Conservation (phyloP, 2,329 filamentous ascomycete genomes). For the Cryphonectria carpinicola region DNA sequence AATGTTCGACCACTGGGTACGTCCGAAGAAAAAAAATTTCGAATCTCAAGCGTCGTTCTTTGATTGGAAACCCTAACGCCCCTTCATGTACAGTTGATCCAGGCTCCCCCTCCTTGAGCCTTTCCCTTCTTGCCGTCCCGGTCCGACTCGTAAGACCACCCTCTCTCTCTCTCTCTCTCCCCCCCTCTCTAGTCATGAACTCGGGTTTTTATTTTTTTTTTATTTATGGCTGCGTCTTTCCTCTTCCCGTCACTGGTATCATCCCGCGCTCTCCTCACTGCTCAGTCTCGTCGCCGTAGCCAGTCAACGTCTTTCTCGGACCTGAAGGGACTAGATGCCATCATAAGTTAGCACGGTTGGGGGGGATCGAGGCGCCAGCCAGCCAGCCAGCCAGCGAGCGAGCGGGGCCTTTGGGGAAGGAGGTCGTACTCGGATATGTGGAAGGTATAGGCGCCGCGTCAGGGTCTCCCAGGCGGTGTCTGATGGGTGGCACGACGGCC, state of each 20-base stretch:
- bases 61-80: conserved; percentile 30
- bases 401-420: not conserved
- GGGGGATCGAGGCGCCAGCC: too few relatives aligned
- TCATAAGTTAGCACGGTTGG: conserved; percentile 5
- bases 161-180: too few relatives aligned
- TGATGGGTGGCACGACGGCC: conserved; percentile 72
- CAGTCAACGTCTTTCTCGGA: conserved; percentile 62
- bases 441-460: conserved; percentile 74
- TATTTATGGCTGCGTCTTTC: too few relatives aligned
- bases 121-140: not conserved
- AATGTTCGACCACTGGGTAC: not conserved
- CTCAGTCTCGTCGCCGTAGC: conserved; percentile 60
- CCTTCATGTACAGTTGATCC: conserved; percentile 33
- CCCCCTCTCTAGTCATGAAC: not conserved
- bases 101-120: conserved; percentile 7
- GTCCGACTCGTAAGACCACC: not conserved
- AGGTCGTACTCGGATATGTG: conserved; percentile 83
- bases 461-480: conserved; percentile 73
- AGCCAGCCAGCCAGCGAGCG: not conserved
- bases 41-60: conserved; percentile 5
- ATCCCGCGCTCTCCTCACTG: not conserved
- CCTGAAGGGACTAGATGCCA: conserved; percentile 55
- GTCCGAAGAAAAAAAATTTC: not conserved
- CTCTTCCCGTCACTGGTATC: not conserved
- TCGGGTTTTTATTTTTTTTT: conserved; percentile 11